Conservation (phyloP, 2,329 filamentous ascomycete genomes). For the Hypoxylon sp. region DNA sequence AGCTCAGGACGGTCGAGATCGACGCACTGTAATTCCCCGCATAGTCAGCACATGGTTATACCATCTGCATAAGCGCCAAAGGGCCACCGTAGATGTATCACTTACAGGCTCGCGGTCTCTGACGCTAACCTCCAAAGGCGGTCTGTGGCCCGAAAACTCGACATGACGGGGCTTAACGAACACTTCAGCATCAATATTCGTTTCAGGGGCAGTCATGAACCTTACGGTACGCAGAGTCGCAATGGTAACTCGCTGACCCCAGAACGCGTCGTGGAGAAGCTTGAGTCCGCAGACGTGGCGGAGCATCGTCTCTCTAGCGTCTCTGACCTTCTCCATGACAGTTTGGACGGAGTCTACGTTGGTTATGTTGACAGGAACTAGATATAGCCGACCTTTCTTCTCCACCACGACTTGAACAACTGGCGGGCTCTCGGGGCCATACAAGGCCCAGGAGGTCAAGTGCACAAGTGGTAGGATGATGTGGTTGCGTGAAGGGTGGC, state of each 20-base stretch:
- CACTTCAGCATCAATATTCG: background rate
- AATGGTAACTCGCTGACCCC: background rate
- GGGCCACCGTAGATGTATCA: background rate
- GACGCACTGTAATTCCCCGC: background rate
- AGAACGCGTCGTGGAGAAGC: slow-evolving; percentile 1
- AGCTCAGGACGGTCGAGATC: slow-evolving; percentile 7
- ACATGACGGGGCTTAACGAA: background rate
- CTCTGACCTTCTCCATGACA: slow-evolving; percentile 2
- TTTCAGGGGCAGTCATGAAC: background rate
- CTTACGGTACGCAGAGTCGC: background rate
- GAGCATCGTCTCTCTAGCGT: background rate
- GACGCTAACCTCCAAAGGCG: slow-evolving; percentile 3
- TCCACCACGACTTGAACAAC: slow-evolving; percentile 4
- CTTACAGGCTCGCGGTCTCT: slow-evolving; percentile 4
- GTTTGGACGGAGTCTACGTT: background rate
- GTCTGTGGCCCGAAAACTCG: background rate
- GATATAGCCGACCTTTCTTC: background rate
- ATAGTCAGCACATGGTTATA: background rate
- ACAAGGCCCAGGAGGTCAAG: background rate
- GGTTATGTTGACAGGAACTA: background rate
- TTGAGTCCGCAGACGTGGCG: background rate
- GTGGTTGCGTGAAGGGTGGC: background rate
- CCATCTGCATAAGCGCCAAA: background rate
- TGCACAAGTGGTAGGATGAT: background rate
- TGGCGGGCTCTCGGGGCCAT: background rate